Conservation (phyloP, 2,329 filamentous ascomycete genomes). For the Penicillium sp. region DNA sequence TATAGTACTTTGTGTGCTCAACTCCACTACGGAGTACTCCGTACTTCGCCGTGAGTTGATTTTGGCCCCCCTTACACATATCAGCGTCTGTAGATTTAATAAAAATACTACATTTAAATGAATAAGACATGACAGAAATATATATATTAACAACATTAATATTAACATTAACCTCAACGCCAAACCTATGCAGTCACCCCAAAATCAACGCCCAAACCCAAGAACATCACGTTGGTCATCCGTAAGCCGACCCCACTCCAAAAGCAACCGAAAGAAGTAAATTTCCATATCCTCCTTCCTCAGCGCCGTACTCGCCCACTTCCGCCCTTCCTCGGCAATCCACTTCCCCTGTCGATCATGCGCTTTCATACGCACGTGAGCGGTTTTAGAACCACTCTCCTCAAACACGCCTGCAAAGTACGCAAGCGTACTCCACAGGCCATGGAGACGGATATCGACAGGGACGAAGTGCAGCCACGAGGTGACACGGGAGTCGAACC, state of each 20-base stretch:
- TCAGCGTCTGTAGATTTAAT: not conserved
- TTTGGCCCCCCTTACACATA: not conserved
- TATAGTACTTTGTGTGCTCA: too few relatives aligned
- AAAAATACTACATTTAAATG: too few relatives aligned
- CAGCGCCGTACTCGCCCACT: slow-evolving; percentile 63
- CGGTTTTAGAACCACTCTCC: slow-evolving; percentile 40
- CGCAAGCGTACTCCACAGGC: slow-evolving; percentile 68
- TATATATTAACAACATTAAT: not conserved
- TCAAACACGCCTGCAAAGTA: slow-evolving; percentile 63
- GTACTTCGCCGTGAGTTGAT: not conserved
- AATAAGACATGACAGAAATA: not conserved
- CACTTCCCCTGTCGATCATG: slow-evolving; percentile 57
- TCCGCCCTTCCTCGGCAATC: slow-evolving; percentile 64
- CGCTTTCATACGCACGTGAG: slow-evolving; percentile 48
- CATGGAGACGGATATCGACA: slow-evolving; percentile 69
- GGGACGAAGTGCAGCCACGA: slow-evolving; percentile 82
- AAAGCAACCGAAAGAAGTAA: slow-evolving; percentile 72
- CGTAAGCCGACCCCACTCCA: slow-evolving; percentile 73
- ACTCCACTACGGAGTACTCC: too few relatives aligned
- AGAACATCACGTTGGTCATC: slow-evolving; percentile 58
- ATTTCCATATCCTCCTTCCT: slow-evolving; percentile 74
- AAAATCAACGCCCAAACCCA: slow-evolving; percentile 34
- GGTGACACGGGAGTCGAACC: slow-evolving; percentile 71
- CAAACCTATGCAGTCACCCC: too few relatives aligned
- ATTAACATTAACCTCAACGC: slow-evolving; percentile 5